A percentile compares a stretch with the other conserved stretches of the same genome.
Conservation (phyloP, 1,139 yeast species). For the Geotrichum fermentans region DNA sequence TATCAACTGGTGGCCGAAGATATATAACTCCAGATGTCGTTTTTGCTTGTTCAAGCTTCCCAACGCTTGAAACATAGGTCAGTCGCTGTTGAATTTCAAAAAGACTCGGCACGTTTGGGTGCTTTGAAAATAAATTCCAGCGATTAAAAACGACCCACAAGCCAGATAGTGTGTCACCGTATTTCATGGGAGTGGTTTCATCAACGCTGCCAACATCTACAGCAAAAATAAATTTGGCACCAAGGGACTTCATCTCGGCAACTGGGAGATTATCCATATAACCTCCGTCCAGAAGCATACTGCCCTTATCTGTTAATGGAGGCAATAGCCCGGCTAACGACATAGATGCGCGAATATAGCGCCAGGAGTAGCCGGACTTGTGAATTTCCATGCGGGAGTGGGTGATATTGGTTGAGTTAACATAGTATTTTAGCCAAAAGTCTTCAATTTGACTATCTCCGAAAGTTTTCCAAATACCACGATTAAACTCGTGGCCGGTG, state of each 20-base stretch:
- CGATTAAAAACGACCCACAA: constrained; percentile 84
- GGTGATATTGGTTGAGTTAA: constrained; percentile 92
- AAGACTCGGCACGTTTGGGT: constrained; percentile 88
- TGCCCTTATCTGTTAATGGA: constrained; percentile 74
- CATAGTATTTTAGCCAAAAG: constrained; percentile 84
- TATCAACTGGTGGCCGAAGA: constrained; percentile 88
- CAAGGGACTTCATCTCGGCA: constrained; percentile 75
- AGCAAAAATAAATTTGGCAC: constrained; percentile 84
- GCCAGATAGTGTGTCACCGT: constrained; percentile 92
- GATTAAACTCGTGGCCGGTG: constrained; percentile 93
- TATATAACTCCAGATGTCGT: constrained; percentile 85
- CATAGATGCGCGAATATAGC: constrained; percentile 94
- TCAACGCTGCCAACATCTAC: constrained; percentile 96
- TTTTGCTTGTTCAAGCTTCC: constrained; percentile 85
- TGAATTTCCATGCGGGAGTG: constrained; percentile 95
- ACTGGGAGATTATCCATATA: constrained; percentile 93
- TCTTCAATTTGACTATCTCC: constrained; percentile 93
- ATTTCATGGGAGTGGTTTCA: constrained; percentile 82
- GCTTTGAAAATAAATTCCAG: constrained; percentile 84
- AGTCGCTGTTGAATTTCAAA: constrained; percentile 90
- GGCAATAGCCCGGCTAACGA: constrained; percentile 91
- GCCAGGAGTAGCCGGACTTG: constrained; percentile 89
- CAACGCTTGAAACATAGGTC: constrained; percentile 93
- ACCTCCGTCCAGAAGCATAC: constrained; percentile 93
- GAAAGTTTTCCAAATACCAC: constrained; percentile 94